phyloP scores from a whole-genome alignment of 495 filamentous ascomycete species.

The Penicillium longicatenatum region DNA sequence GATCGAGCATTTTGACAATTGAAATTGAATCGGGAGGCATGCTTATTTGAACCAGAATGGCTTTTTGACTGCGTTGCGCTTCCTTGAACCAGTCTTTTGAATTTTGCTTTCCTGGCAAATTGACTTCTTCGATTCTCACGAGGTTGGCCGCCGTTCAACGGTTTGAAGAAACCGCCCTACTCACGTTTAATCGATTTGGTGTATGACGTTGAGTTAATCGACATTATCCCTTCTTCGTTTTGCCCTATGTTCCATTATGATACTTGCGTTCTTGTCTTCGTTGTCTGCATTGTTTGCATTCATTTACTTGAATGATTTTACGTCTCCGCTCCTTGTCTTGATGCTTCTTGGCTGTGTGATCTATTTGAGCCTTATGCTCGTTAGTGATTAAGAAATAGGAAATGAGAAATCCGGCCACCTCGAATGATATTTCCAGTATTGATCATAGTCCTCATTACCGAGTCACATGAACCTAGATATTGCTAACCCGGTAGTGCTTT shows the following conservation, averaged over 20 bases:
- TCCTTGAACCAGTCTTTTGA: slow-evolving; percentile 17
- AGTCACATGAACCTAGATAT: too few species aligned
- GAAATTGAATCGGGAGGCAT: slow-evolving; percentile 23
- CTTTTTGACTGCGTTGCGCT: slow-evolving; percentile 21
- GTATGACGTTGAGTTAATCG: slow-evolving; percentile 25
- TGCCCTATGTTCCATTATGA: background rate
- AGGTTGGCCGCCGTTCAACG: slow-evolving; percentile 47
- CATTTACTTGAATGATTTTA: slow-evolving; percentile 18
- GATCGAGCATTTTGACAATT: slow-evolving; percentile 32
- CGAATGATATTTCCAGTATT: slow-evolving; percentile 17
- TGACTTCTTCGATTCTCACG: slow-evolving; percentile 41
- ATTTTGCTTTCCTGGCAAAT: slow-evolving; percentile 32
- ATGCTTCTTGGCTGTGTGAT: background rate
- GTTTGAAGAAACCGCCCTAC: slow-evolving; percentile 33
- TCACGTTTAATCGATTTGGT: slow-evolving; percentile 33
- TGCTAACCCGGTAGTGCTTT: background rate
- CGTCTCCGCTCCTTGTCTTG: slow-evolving; percentile 17
- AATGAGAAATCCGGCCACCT: slow-evolving; percentile 52
- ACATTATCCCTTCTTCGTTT: slow-evolving; percentile 15
- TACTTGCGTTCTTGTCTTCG: slow-evolving; percentile 17
- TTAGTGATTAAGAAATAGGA: slow-evolving; percentile 36
- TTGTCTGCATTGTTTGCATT: slow-evolving; percentile 21
- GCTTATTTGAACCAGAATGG: slow-evolving; percentile 42
- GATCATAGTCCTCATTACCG: background rate
- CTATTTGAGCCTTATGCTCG: slow-evolving; percentile 7